phyloP scores from a whole-genome alignment of 2,329 filamentous ascomycete genomes.

The Talaromyces sp. region DNA sequence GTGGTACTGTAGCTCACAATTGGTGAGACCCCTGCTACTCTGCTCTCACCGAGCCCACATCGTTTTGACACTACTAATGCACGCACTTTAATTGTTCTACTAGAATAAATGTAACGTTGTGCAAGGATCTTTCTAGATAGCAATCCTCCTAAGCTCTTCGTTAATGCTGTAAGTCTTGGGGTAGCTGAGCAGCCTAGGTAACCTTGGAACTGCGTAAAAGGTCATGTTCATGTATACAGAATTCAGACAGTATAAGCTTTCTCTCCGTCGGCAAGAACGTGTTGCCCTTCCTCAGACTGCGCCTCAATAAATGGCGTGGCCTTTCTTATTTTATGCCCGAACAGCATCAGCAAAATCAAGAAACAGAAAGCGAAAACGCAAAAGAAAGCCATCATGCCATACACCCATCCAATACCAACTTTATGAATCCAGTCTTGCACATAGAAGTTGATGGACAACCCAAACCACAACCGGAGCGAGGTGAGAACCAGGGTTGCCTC shows the following conservation, averaged over 20 bases:
- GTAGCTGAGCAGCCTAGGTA: too few species aligned
- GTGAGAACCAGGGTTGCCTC: not conserved
- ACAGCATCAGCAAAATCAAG: not conserved
- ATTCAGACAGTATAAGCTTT: too few species aligned
- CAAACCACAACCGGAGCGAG: not conserved
- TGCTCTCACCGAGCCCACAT: not conserved
- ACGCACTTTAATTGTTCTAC: not conserved
- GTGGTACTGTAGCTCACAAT: too few species aligned
- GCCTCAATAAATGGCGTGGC: too few species aligned
- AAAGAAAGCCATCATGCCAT: not conserved
- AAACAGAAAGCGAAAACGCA: not conserved
- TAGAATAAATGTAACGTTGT: not conserved
- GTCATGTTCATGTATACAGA: too few species aligned
- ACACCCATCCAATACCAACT: conserved; percentile 1
- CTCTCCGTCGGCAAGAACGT: too few species aligned
- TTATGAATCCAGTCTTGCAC: not conserved
- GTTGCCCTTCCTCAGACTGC: too few species aligned
- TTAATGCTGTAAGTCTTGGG: too few species aligned
- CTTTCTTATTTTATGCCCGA: too few species aligned
- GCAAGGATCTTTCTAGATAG: not conserved
- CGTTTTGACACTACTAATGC: not conserved
- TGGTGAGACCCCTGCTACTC: not conserved
- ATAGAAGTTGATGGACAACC: not conserved
- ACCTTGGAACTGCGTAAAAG: too few species aligned
- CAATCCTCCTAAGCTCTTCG: not conserved